These are phyloP conservation scores for Alnus rubra DNA, from an alignment of 306 rosid species.

Conservation along the genomic window DNA sequence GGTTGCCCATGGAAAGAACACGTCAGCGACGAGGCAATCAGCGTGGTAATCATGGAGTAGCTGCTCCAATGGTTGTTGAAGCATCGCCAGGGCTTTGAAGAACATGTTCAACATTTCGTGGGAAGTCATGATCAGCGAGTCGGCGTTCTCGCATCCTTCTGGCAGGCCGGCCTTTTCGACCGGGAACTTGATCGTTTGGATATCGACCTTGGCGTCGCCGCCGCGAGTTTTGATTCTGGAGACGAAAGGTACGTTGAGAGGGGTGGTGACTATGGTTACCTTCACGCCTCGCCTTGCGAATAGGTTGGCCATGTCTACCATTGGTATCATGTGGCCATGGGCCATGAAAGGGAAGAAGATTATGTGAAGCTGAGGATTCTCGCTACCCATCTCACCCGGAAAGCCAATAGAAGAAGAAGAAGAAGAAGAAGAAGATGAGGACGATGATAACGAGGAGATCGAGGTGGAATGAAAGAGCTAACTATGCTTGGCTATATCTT, in stretches of 20 bases:
- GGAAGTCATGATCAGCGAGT: not conserved
- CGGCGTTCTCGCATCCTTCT: slow-evolving; percentile 31
- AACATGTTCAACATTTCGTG: slow-evolving; percentile 15
- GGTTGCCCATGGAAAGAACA: slow-evolving; percentile 30
- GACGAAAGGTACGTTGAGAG: slow-evolving; percentile 18
- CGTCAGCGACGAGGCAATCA: slow-evolving; percentile 25
- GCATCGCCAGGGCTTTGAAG: slow-evolving; percentile 18
- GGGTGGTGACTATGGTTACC: slow-evolving; percentile 39
- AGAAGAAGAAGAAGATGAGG: not conserved
- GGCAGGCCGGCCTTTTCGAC: slow-evolving; percentile 37
- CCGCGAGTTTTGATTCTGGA: not conserved
- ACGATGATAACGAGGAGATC: too few species aligned
- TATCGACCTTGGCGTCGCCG: not conserved
- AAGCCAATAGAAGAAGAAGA: not conserved
- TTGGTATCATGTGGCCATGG: slow-evolving; percentile 44
- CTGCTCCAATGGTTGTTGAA: slow-evolving; percentile 32
- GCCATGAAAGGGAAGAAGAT: slow-evolving; percentile 42
- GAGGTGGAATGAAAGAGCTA: too few species aligned
- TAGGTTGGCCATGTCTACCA: slow-evolving; percentile 38
- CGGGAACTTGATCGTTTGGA: slow-evolving; percentile 22
- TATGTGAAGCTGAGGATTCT: not conserved
- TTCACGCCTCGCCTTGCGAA: slow-evolving; percentile 32
- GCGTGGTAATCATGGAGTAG: slow-evolving; percentile 7
- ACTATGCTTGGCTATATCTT: too few species aligned
- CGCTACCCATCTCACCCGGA: not conserved